Evolutionary conservation across 371 early-diverging fungal genomes (phyloP).

Genomic region (Mucor sp.): DNA sequence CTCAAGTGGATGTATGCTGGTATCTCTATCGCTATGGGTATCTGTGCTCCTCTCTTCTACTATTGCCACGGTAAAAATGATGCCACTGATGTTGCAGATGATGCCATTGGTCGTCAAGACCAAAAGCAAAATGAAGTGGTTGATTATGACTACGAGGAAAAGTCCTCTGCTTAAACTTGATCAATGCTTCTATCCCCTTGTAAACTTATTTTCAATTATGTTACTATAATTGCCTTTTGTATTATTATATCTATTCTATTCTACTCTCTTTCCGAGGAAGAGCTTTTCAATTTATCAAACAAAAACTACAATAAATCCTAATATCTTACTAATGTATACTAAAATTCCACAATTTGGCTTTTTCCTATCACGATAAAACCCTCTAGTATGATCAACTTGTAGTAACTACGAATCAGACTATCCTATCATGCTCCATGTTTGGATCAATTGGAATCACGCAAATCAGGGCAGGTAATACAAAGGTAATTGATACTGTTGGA

Average conservation of each 20-base stretch:
- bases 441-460: no score
- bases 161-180: constrained; percentile 46
- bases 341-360: no score
- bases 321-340: no score
- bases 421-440: no score
- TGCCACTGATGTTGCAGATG: constrained; percentile 29
- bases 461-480: no score
- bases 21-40: constrained; percentile 29
- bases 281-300: neutral
- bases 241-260: neutral
- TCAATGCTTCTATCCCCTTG: neutral
- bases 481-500: no score
- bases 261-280: neutral
- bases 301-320: neutral
- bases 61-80: constrained; percentile 35
- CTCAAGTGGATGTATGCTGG: constrained; percentile 70
- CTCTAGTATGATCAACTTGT: no score
- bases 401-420: no score
- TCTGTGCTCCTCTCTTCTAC: constrained; percentile 30
- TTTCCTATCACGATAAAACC: no score
- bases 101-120: constrained; percentile 28
- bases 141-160: constrained; percentile 19
- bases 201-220: neutral
- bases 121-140: neutral
- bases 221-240: neutral